phyloP scores from a whole-genome alignment of 2,329 filamentous ascomycete genomes.

The Cladorrhinum sp. region DNA sequence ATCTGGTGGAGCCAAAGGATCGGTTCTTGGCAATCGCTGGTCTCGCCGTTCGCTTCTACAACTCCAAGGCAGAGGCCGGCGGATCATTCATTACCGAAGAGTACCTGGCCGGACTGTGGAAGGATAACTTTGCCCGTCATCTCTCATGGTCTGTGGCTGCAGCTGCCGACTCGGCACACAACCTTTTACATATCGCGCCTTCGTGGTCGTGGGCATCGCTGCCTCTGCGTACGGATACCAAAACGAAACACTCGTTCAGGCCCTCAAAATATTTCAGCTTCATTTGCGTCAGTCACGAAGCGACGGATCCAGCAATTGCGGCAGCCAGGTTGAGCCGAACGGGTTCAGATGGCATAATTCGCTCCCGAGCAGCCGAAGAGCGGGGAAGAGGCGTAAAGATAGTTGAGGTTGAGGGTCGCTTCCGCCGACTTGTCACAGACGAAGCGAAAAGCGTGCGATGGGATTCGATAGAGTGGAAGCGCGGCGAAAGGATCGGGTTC shows the following conservation, averaged over 20 bases:
- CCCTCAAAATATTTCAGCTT: slow-evolving; percentile 23
- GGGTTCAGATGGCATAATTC: slow-evolving; percentile 8
- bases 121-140: slow-evolving; percentile 26
- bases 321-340: not conserved
- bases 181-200: slow-evolving; percentile 24
- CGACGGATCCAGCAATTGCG: not conserved
- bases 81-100: slow-evolving; percentile 21
- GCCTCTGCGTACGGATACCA: slow-evolving; percentile 21
- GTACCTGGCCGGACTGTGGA: slow-evolving; percentile 29
- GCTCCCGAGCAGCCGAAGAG: slow-evolving; percentile 21
- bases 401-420: slow-evolving; percentile 23
- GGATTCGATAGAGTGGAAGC: slow-evolving; percentile 21
- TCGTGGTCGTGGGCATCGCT: slow-evolving; percentile 30
- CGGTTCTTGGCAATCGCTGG: slow-evolving; percentile 29
- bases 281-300: slow-evolving; percentile 9
- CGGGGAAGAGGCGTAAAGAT: slow-evolving; percentile 23
- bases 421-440: slow-evolving; percentile 24
- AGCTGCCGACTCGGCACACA: slow-evolving; percentile 16
- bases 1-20: slow-evolving; percentile 26
- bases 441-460: slow-evolving; percentile 17
- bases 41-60: slow-evolving; percentile 29
- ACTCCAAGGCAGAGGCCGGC: slow-evolving; percentile 22
- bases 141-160: slow-evolving; percentile 27
- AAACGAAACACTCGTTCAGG: slow-evolving; percentile 18
- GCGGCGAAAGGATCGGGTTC: slow-evolving; percentile 15